Percentiles rank a stretch among this genome's conserved stretches.
phyloP scores from a whole-genome alignment of 2,329 filamentous ascomycete genomes.

The Aspergillus latus region DNA sequence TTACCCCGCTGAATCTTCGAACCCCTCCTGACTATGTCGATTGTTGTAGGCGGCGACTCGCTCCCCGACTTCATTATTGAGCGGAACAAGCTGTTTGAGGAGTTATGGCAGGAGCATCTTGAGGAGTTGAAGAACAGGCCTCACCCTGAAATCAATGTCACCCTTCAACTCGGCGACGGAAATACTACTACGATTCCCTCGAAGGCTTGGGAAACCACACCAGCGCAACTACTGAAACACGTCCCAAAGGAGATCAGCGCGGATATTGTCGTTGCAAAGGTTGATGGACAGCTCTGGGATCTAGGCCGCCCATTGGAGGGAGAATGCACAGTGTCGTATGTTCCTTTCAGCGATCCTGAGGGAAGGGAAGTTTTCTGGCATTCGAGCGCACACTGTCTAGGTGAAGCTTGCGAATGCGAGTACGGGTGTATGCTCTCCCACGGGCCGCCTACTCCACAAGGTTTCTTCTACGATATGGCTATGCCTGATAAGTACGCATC shows the following conservation, averaged over 20 bases:
- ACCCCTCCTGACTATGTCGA: slow-evolving; percentile 26
- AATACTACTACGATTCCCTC: slow-evolving; percentile 52
- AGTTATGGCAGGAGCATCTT: slow-evolving; percentile 79
- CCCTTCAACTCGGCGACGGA: slow-evolving; percentile 45
- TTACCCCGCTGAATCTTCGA: slow-evolving; percentile 37
- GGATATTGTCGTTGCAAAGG: slow-evolving; percentile 77
- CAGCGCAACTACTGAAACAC: slow-evolving; percentile 74
- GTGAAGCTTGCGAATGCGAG: slow-evolving; percentile 85
- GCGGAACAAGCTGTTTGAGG: slow-evolving; percentile 83
- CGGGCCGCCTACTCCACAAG: slow-evolving; percentile 85
- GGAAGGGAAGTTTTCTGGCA: slow-evolving; percentile 98
- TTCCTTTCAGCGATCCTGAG: slow-evolving; percentile 73
- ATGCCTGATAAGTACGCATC: slow-evolving; percentile 61
- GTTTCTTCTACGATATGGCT: slow-evolving; percentile 98
- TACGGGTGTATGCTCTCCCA: slow-evolving; percentile 93
- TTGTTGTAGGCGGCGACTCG: slow-evolving; percentile 32
- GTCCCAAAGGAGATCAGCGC: slow-evolving; percentile 80
- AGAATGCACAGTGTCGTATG: slow-evolving; percentile 78
- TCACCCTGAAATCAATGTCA: slow-evolving; percentile 51
- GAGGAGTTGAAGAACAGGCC: slow-evolving; percentile 64
- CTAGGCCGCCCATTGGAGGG: slow-evolving; percentile 85
- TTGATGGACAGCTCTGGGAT: slow-evolving; percentile 87
- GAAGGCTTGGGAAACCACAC: slow-evolving; percentile 89
- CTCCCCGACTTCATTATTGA: slow-evolving; percentile 77
- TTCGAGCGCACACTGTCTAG: slow-evolving; percentile 91